Percentiles rank a stretch among this genome's conserved stretches.
phyloP scores from a whole-genome alignment of 2,329 filamentous ascomycete species.

The Pestalotiopsis sp. region DNA sequence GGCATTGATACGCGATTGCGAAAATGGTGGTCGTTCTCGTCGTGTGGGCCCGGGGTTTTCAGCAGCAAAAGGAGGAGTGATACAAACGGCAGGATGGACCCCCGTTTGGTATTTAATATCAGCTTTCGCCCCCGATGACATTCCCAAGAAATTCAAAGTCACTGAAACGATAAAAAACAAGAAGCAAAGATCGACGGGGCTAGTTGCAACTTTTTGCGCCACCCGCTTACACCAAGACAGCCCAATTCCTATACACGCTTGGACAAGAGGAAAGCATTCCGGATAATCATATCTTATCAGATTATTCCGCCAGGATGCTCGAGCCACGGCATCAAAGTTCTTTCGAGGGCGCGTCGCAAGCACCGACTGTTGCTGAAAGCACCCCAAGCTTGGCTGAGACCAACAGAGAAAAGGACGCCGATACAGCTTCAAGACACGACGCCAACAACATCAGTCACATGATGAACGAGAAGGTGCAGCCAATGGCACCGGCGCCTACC shows the following conservation, averaged over 20 bases:
- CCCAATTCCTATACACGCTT: neutral
- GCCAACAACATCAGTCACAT: neutral
- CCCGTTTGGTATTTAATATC: neutral
- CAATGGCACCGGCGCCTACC: conserved; percentile 12
- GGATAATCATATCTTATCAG: neutral
- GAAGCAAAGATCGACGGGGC: neutral
- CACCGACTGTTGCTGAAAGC: conserved; percentile 25
- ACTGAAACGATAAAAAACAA: neutral
- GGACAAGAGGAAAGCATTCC: neutral
- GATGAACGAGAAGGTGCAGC: neutral
- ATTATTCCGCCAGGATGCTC: conserved; percentile 1
- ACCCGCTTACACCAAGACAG: neutral
- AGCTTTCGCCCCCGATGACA: neutral
- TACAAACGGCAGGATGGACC: neutral
- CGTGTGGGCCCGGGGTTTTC: neutral
- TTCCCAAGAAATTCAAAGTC: neutral
- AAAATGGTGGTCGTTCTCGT: neutral
- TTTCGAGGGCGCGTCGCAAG: conserved; percentile 12
- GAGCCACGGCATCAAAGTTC: conserved; percentile 2
- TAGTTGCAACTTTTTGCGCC: neutral
- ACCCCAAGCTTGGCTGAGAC: conserved; percentile 18
- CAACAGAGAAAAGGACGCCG: conserved; percentile 22
- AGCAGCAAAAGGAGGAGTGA: neutral
- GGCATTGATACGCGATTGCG: neutral
- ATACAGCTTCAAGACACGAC: conserved; percentile 16